These are phyloP conservation scores for Hymenoscyphus linearis DNA, from an alignment of 2,329 filamentous ascomycete species.

Conservation along the genomic window DNA sequence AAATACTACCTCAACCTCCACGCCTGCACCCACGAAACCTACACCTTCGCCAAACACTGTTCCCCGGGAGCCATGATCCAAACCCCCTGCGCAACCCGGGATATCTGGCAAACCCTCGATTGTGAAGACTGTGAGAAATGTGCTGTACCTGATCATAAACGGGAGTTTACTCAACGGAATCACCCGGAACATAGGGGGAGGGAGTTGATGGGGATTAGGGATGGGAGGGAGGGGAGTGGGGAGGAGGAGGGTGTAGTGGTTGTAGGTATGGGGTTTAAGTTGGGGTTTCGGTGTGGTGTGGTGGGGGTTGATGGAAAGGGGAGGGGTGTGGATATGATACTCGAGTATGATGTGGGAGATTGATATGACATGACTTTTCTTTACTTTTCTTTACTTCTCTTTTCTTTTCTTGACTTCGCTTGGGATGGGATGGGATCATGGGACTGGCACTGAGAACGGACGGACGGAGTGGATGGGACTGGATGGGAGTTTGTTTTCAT, in stretches of 20 bases:
- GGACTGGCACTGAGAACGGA: no score
- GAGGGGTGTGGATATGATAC: no score
- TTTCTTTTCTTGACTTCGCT: no score
- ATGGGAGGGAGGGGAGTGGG: neutral
- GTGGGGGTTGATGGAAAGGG: no score
- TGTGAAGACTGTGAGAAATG: slow-evolving; percentile 30
- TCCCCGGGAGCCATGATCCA: slow-evolving; percentile 23
- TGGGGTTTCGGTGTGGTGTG: neutral
- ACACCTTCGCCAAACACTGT: slow-evolving; percentile 29
- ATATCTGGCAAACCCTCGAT: slow-evolving; percentile 29
- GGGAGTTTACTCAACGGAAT: no score
- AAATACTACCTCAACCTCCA: slow-evolving; percentile 29
- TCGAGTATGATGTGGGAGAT: no score
- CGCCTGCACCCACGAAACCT: slow-evolving; percentile 25
- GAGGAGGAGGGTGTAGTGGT: neutral
- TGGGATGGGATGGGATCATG: no score
- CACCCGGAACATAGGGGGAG: neutral
- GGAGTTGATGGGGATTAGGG: neutral
- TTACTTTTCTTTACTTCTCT: no score
- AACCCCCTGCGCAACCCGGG: slow-evolving; percentile 27
- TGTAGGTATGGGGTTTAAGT: neutral
- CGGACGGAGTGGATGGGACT: no score
- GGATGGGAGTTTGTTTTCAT: no score
- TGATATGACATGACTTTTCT: no score
- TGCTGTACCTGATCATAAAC: slow-evolving; percentile 17